Percentiles rank a stretch among this genome's conserved stretches.
These are phyloP conservation scores for Rhizopogon sp. DNA, from an alignment of 768 basidiomycete genomes.

Conservation along the genomic window DNA sequence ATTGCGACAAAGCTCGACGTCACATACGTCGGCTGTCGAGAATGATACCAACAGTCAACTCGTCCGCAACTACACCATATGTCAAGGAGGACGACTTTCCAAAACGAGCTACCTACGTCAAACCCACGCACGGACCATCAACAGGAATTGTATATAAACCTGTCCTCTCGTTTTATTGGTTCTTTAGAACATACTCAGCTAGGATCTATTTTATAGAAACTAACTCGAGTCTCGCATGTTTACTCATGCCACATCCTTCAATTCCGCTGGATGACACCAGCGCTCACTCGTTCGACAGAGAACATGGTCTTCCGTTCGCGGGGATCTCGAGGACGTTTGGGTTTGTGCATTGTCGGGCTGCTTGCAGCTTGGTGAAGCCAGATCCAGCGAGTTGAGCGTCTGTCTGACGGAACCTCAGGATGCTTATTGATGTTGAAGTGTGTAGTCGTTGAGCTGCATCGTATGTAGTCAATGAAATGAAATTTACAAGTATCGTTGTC, in stretches of 20 bases:
- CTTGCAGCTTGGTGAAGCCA: conserved; percentile 17
- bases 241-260: conserved; percentile 38
- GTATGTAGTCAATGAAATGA: too few species aligned
- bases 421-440: background rate
- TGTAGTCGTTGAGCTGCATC: background rate
- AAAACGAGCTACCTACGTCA: too few species aligned
- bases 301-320: conserved; percentile 22
- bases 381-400: conserved; percentile 34
- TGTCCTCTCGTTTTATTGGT: conserved; percentile 7
- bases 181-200: conserved; percentile 38
- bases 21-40: too few species aligned
- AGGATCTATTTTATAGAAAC: conserved; percentile 37
- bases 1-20: too few species aligned
- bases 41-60: too few species aligned
- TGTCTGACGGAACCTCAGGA: conserved; percentile 32
- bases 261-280: conserved; percentile 34
- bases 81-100: too few species aligned
- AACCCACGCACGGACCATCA: conserved; percentile 30
- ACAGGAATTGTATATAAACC: conserved; percentile 2
- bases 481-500: too few species aligned
- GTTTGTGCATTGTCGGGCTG: conserved; percentile 12
- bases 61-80: too few species aligned
- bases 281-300: conserved; percentile 35
- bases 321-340: conserved; percentile 36
- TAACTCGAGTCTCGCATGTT: conserved; percentile 43